Base-by-base conservation (phyloP, 2,329 filamentous ascomycete species). In the Talaromyces sp. region DNA sequence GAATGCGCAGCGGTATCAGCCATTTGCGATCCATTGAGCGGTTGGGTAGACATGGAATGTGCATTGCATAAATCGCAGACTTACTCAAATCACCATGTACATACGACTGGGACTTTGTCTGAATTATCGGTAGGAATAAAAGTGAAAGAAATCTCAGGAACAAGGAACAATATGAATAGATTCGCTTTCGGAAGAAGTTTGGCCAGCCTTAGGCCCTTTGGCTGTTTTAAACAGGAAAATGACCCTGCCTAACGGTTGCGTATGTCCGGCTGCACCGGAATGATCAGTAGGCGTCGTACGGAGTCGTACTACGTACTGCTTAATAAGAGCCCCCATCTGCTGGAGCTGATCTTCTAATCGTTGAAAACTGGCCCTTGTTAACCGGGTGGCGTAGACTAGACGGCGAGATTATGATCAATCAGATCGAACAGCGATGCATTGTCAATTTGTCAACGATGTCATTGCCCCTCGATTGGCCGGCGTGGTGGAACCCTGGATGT, bases 1-100 rank as follows among this genome's bases (percentile, higher is more conserved):
- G 55, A 59, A 59, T 59, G 57, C 45, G 45, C 52, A n/a, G 28
- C 37, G 33, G 36, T 35, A 51, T 59, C 17, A 59, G 57, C 17
- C 37, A 41, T 48, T 56, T 48, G 53, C 36, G 28, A 37, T 37
- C 43, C 53, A 43, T 37, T 59, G 17, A 33, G 40, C 45, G 39
- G 31, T 53, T 50, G 41, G 41, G 33, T 28, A 21, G 25, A 2
- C 22, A 39, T 36, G 45, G 57, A 53, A 58, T 56, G 53, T 52
- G 33, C 19, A 46, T 25, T 52, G 33, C 19, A 46, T 25, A 28
- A 10, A n/a, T 39, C 21, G n/a, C 5, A 8, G n/a, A 55, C 57
- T 54, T 50, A 54, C 57, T 28, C 25, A 58, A n/a, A 39, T 13
- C 19, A 15, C 7, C 41, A 45, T 41, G 13, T 50, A 41, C 7